phyloP scores from a whole-genome alignment of 176 grass and related monocot species.

The Zoysia pacifica region DNA sequence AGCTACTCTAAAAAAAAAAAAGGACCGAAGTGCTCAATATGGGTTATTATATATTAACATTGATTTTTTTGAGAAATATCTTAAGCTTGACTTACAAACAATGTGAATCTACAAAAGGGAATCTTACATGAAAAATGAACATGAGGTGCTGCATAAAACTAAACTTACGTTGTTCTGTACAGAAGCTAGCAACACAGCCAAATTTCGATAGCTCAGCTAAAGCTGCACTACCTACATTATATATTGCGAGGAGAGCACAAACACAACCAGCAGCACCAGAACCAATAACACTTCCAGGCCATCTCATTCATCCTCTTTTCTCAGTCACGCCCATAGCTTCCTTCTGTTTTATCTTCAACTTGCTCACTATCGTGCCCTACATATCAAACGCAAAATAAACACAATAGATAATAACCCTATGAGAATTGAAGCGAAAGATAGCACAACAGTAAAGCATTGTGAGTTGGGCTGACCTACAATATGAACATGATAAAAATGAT shows the following conservation, averaged over 20 bases:
- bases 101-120: not conserved
- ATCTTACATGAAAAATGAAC: not conserved
- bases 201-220: constrained; percentile 67
- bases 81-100: not conserved
- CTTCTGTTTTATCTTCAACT: constrained; percentile 89
- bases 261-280: constrained; percentile 74
- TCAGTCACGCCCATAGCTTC: constrained; percentile 89
- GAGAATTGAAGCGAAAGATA: not conserved
- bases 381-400: constrained; percentile 40
- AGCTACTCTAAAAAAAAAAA: constrained; percentile 73
- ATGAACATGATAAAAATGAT: not conserved
- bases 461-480: not conserved
- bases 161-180: constrained; percentile 83
- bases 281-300: constrained; percentile 85
- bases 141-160: constrained; percentile 14
- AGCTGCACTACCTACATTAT: constrained; percentile 53
- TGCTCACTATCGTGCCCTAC: constrained; percentile 82
- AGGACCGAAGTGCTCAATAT: constrained; percentile 29
- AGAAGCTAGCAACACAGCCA: constrained; percentile 90
- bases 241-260: constrained; percentile 74
- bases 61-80: no score
- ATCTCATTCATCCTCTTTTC: constrained; percentile 86
- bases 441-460: not conserved
- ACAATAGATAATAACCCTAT: constrained; percentile 28
- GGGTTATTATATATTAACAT: not conserved